Evolutionary conservation across 257 asterid species (phyloP), one percentile per base, ranked within the genome.

Genomic region (Striga asiatica): DNA sequence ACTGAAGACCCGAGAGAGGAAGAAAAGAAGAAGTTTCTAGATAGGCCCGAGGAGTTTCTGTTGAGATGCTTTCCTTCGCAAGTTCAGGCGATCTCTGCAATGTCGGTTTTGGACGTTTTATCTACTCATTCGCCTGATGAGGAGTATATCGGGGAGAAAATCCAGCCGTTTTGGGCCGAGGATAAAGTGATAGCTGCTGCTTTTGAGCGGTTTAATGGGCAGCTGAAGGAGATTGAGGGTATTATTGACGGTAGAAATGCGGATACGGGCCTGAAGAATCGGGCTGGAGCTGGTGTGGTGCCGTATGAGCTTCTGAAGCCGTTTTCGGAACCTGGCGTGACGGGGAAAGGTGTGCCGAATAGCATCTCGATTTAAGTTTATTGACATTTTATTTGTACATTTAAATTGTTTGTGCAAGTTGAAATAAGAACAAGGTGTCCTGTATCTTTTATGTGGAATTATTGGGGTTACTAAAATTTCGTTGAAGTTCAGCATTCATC

Each of bases 281-380:
- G 95, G 28, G 18, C 53, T 2, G 94, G 97, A 13, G 95, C 94
- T 35, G 95, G 95, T 2, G 43, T 83, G 6, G 69, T 83, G 60
- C 89, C 94, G 0, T 85, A 85, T 37, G 73, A 79, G 67, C 83
- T 89, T 22, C n/a, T n/a, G n/a, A n/a, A n/a, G n/a, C n/a, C n/a
- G n/a, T n/a, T n/a, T n/a, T n/a, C n/a, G 37, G 74, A 59, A 2
- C 22, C 82, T 8, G 97, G 95, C 1, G 82, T 85, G 28, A 89
- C 95, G 0, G 82, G 85, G 8, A 71, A 54, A 50, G 97, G 97
- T 42, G 73, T 89, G 13, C 97, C 95, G 0, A 75, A 83, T 35
- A 88, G 97, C 61, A 71, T 84, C 62, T 88, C 95, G 14, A 88
- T 88, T 53, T 88, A 76, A n/a, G n/a, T n/a, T n/a, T n/a, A n/a